Evolutionary conservation across 768 basidiomycete genomes (phyloP).

Genomic region (Fibroporia radiculosa): DNA sequence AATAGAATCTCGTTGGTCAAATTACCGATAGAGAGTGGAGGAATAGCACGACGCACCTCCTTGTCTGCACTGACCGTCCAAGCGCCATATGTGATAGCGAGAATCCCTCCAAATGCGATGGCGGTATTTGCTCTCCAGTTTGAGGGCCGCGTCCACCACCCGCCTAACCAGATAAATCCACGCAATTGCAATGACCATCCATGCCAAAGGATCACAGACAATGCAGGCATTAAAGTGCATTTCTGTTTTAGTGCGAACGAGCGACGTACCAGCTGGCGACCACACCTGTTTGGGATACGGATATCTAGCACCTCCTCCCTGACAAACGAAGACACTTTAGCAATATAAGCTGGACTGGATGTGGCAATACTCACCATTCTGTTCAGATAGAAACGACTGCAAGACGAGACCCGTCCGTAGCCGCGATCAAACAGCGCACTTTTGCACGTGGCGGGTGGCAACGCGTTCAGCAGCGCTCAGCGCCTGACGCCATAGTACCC

Average conservation of each 20-base stretch:
- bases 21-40: neutral
- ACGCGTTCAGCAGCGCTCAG: neutral
- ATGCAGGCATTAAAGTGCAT: neutral
- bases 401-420: constrained; percentile 5
- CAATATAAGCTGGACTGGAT: neutral
- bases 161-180: too few relatives aligned
- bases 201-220: neutral
- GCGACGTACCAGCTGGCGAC: constrained; percentile 73
- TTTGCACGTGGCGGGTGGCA: neutral
- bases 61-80: constrained; percentile 71
- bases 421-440: constrained; percentile 2
- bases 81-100: constrained; percentile 53
- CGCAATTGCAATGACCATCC: neutral
- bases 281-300: constrained; percentile 94
- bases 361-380: neutral
- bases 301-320: constrained; percentile 84
- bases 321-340: too few relatives aligned
- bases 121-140: constrained; percentile 89
- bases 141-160: constrained; percentile 90
- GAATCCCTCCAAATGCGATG: constrained; percentile 62
- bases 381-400: neutral
- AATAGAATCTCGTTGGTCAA: neutral
- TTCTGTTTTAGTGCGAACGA: too few relatives aligned
- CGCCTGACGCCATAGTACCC: neutral
- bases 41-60: constrained; percentile 49